Base-by-base conservation (phyloP, 2,329 filamentous ascomycete genomes). In the Xylariaceae sp. region DNA sequence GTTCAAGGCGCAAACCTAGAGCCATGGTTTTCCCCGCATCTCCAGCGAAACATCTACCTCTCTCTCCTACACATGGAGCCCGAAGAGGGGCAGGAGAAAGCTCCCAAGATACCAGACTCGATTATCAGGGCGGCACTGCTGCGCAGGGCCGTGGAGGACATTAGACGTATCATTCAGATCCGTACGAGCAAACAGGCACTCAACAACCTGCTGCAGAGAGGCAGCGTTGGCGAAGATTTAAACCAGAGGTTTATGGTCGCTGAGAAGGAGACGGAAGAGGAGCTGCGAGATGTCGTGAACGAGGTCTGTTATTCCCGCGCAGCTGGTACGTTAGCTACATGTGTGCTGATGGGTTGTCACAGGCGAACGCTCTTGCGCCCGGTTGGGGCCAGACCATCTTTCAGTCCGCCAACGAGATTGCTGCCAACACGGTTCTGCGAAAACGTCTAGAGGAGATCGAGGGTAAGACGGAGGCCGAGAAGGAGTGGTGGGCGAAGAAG, bases 241-340 rank as follows among this genome's bases (percentile, higher is more conserved):
- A 96, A 90, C 87, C 89, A 96, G 75, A 80, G 92, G 36, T 96
- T 97, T 70, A 72, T 85, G 71, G 81, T 90, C 44, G 94, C 92
- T 1, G 94, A 99, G 80, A 91, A 95, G 75, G 94, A 99, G 72
- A 95, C 97, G 77, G 91, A 99, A 73, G 89, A 90, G 59, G 94
- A 99, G 72, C 77, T 99, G 54, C 83, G 89, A 62, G 94, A 99
- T 71, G 92, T 97, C 19, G 90, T 97, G 32, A 82, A 85, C 61
- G 92, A 97, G 84, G 90, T 95, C 69, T 54, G 78, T 61, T 36
- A 18, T 3, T 39, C 10, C 7, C 3, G 15, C 31, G 14, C 2
- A 5, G 11, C 14, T 31, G 27, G 12, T 30, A 3, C n/a, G 10
- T 11, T 19, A 30, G 17, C 27, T 39, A 27, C 18, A 11, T 11